These are phyloP conservation scores for Neonectria neomacrospora DNA, from an alignment of 2,329 filamentous ascomycete species.

Conservation along the genomic window DNA sequence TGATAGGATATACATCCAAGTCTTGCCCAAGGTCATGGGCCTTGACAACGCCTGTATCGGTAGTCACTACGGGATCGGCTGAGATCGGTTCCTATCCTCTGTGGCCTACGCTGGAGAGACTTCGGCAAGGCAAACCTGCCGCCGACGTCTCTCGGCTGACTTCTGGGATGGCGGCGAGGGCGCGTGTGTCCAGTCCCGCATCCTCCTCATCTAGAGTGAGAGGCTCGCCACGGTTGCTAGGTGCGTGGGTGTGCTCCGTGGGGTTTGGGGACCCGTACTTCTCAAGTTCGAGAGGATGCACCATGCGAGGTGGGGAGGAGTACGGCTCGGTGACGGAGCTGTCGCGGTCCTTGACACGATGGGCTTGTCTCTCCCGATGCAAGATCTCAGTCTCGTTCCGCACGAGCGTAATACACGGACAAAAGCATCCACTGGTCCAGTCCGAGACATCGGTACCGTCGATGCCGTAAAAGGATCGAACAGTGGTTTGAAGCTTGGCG, in stretches of 20 bases:
- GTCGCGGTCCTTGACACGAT: constrained; percentile 13
- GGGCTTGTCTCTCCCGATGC: constrained; percentile 41
- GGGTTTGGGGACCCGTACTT: constrained; percentile 37
- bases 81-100: constrained; percentile 31
- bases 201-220: constrained; percentile 8
- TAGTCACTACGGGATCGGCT: constrained; percentile 19
- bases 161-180: constrained; percentile 36
- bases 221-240: constrained; percentile 15
- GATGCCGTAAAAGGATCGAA: constrained; percentile 50
- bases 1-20: constrained; percentile 4
- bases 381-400: constrained; percentile 49
- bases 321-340: constrained; percentile 35
- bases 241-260: constrained; percentile 35
- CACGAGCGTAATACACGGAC: constrained; percentile 44
- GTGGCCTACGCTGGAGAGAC: constrained; percentile 13
- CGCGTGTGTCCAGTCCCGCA: constrained; percentile 5
- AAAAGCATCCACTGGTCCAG: constrained; percentile 42
- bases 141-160: constrained; percentile 23
- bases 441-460: constrained; percentile 41
- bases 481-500: constrained; percentile 43
- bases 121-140: constrained; percentile 3
- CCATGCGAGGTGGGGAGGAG: constrained; percentile 39
- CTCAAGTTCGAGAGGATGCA: constrained; percentile 15
- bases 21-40: constrained; percentile 30
- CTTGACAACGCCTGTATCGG: constrained; percentile 24